Percentiles rank a stretch among this genome's conserved stretches.
Conservation (phyloP, 495 filamentous ascomycete species). For the Daldinia decipiens region DNA sequence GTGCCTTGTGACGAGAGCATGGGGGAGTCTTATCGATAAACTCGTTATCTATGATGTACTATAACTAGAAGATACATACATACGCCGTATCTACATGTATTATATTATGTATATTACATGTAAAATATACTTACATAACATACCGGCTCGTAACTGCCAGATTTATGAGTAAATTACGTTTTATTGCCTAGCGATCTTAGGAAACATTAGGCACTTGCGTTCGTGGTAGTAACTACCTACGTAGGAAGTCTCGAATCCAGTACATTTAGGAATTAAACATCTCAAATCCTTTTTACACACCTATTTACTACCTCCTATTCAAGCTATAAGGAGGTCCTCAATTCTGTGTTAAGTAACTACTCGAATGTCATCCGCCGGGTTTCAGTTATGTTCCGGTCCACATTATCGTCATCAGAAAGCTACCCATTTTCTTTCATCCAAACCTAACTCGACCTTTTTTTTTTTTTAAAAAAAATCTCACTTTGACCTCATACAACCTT, state of each 20-base stretch:
- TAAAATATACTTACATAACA: too few species aligned
- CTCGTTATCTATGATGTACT: background rate
- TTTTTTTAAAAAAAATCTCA: background rate
- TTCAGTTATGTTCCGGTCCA: constrained; percentile 25
- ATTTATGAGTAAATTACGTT: background rate
- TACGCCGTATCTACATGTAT: constrained; percentile 3
- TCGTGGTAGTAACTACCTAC: background rate
- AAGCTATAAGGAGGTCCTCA: background rate
- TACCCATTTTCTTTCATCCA: constrained; percentile 11
- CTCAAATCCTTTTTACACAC: background rate
- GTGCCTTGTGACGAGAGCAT: constrained; percentile 38
- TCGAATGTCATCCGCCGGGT: background rate
- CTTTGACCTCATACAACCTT: background rate
- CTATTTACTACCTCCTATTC: background rate
- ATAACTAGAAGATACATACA: too few species aligned
- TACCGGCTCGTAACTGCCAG: background rate
- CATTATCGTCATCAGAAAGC: constrained; percentile 36
- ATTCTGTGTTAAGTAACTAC: constrained; percentile 1
- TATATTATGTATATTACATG: background rate
- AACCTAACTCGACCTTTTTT: constrained; percentile 3
- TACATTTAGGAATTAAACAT: background rate
- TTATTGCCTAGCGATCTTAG: background rate
- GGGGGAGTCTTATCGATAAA: constrained; percentile 31
- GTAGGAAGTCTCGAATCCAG: background rate
- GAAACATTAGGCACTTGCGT: background rate